phyloP scores from a whole-genome alignment of 371 early-diverging fungal genomes.

The Actinomortierella wolfii region DNA sequence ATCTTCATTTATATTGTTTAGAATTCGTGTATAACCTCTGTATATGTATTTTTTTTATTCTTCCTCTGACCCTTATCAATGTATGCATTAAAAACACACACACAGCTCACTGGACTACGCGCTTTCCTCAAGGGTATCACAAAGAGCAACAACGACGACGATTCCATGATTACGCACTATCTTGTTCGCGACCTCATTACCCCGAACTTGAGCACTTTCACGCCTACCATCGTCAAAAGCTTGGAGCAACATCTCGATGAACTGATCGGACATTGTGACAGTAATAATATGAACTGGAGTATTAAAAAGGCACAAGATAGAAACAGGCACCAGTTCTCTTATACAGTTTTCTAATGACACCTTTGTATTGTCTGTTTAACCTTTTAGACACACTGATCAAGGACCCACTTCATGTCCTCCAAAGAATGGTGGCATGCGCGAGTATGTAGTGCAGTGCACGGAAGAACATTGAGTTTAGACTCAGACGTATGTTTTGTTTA shows the following conservation, averaged over 20 bases:
- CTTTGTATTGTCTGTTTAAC: no score
- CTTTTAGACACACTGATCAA: slow-evolving; percentile 2
- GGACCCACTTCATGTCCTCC: slow-evolving; percentile 2
- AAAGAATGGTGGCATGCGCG: slow-evolving; percentile 34
- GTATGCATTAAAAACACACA: no score
- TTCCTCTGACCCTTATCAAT: no score
- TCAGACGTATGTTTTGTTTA: neutral
- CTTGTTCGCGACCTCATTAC: slow-evolving; percentile 17
- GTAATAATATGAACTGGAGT: no score
- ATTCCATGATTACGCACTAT: slow-evolving; percentile 13
- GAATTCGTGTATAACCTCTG: no score
- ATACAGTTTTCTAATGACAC: no score
- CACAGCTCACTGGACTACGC: slow-evolving; percentile 10
- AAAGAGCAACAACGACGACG: slow-evolving; percentile 23
- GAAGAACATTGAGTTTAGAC: neutral
- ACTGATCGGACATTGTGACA: no score
- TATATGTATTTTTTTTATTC: no score
- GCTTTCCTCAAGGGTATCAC: slow-evolving; percentile 10
- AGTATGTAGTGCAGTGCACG: slow-evolving; percentile 15
- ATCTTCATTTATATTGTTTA: no score
- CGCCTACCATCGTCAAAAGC: slow-evolving; percentile 24
- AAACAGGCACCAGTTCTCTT: neutral
- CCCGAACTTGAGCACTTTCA: slow-evolving; percentile 22
- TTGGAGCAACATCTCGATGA: neutral
- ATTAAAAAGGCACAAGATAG: no score